Percentiles rank a stretch among this genome's conserved stretches.
Evolutionary conservation across 345 rosid genomes (phyloP).

Genomic region (Sonneratia alba): DNA sequence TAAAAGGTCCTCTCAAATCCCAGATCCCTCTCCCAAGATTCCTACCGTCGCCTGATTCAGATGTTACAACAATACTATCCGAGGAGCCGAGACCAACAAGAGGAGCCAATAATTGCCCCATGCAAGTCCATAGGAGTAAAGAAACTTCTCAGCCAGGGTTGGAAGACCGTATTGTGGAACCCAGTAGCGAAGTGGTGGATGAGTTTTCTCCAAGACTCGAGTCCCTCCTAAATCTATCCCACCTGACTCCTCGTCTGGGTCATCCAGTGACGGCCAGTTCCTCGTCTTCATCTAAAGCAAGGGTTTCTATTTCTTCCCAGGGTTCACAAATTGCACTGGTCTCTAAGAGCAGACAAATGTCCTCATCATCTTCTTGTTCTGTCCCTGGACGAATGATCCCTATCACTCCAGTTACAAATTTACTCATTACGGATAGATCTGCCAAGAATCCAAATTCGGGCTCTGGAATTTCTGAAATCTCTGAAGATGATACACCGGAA

Average conservation of each 20-base stretch:
- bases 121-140: slow-evolving; percentile 20
- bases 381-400: slow-evolving; percentile 31
- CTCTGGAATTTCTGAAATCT: slow-evolving; percentile 13
- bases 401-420: slow-evolving; percentile 23
- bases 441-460: slow-evolving; percentile 19
- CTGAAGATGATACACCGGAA: slow-evolving; percentile 46
- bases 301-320: slow-evolving; percentile 12
- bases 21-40: slow-evolving; percentile 16
- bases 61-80: slow-evolving; percentile 20
- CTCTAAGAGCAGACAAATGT: background rate
- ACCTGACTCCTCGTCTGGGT: slow-evolving; percentile 21
- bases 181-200: slow-evolving; percentile 14
- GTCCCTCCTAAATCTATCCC: slow-evolving; percentile 22
- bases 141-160: slow-evolving; percentile 16
- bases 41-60: slow-evolving; percentile 27
- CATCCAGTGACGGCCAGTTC: slow-evolving; percentile 11
- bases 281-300: slow-evolving; percentile 22
- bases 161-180: slow-evolving; percentile 16
- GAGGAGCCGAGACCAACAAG: slow-evolving; percentile 21
- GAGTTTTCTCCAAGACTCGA: slow-evolving; percentile 20
- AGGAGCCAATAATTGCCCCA: slow-evolving; percentile 16
- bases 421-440: slow-evolving; percentile 19
- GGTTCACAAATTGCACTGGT: background rate
- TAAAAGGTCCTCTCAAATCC: slow-evolving; percentile 30
- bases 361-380: slow-evolving; percentile 15